phyloP scores from a whole-genome alignment of 768 basidiomycete genomes.

The Boletus tomentosulus region DNA sequence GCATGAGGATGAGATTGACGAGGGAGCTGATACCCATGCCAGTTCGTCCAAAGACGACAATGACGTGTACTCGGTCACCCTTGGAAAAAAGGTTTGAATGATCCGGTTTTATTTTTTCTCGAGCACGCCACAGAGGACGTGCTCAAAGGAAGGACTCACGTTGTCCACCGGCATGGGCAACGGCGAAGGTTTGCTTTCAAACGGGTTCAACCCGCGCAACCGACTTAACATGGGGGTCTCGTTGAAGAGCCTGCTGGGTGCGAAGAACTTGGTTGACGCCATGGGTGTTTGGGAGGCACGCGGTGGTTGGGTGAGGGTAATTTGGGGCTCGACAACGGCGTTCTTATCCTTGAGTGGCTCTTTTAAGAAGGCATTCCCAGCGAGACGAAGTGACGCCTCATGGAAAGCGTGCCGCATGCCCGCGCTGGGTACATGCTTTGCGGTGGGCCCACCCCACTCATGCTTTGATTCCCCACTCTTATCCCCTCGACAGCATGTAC shows the following conservation, averaged over 20 bases:
- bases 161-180: conserved; percentile 30
- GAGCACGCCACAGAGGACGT: background rate
- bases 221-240: conserved; percentile 21
- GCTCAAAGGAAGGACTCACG: conserved; percentile 13
- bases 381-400: conserved; percentile 24
- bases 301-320: conserved; percentile 12
- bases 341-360: conserved; percentile 15
- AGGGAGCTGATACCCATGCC: conserved; percentile 32
- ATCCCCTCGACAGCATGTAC: conserved; percentile 8
- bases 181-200: conserved; percentile 18
- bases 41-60: conserved; percentile 32
- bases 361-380: conserved; percentile 18
- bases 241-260: conserved; percentile 17
- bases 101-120: background rate
- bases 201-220: conserved; percentile 24
- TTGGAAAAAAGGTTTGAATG: conserved; percentile 3
- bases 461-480: conserved; percentile 16
- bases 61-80: conserved; percentile 30
- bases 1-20: conserved; percentile 30
- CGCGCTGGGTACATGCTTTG: conserved; percentile 17
- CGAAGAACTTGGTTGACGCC: conserved; percentile 23
- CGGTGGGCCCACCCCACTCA: conserved; percentile 7
- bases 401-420: conserved; percentile 30
- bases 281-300: conserved; percentile 11
- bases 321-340: conserved; percentile 18